Percentiles rank a stretch among this genome's conserved stretches.
Conservation (phyloP, 768 basidiomycete genomes). For the Imleria badia region DNA sequence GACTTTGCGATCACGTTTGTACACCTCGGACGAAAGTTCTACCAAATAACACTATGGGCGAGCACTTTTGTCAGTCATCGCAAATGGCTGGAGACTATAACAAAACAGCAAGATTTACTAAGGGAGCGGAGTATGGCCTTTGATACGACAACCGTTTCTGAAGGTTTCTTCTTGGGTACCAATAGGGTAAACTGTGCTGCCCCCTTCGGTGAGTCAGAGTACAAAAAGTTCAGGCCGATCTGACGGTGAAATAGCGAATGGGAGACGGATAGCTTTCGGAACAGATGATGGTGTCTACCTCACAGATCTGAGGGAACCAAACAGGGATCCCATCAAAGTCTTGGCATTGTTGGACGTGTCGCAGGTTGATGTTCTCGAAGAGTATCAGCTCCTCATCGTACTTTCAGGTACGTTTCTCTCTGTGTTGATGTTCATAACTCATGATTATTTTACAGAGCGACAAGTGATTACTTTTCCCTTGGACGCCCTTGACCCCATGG, state of each 20-base stretch:
- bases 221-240: neutral
- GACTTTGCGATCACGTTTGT: slow-evolving; percentile 92
- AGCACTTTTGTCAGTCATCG: slow-evolving; percentile 78
- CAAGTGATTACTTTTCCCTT: slow-evolving; percentile 96
- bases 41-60: slow-evolving; percentile 90
- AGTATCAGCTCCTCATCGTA: slow-evolving; percentile 94
- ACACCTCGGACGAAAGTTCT: slow-evolving; percentile 90
- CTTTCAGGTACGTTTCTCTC: slow-evolving; percentile 70
- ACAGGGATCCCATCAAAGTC: slow-evolving; percentile 85
- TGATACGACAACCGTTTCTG: slow-evolving; percentile 79
- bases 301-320: slow-evolving; percentile 76
- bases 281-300: slow-evolving; percentile 97
- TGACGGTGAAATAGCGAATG: slow-evolving; percentile 55
- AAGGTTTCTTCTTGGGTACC: slow-evolving; percentile 81
- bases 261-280: slow-evolving; percentile 89
- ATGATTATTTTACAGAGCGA: slow-evolving; percentile 58
- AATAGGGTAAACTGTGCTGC: slow-evolving; percentile 95
- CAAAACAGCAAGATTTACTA: slow-evolving; percentile 84
- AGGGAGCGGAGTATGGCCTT: slow-evolving; percentile 84
- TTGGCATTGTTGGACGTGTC: slow-evolving; percentile 85
- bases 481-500: slow-evolving; percentile 86
- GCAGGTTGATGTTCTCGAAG: slow-evolving; percentile 95
- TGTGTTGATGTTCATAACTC: neutral
- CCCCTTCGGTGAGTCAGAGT: slow-evolving; percentile 67
- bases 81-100: slow-evolving; percentile 93